Conservation (phyloP, 805 yeast species). For the Jamesozyma hellenica region DNA sequence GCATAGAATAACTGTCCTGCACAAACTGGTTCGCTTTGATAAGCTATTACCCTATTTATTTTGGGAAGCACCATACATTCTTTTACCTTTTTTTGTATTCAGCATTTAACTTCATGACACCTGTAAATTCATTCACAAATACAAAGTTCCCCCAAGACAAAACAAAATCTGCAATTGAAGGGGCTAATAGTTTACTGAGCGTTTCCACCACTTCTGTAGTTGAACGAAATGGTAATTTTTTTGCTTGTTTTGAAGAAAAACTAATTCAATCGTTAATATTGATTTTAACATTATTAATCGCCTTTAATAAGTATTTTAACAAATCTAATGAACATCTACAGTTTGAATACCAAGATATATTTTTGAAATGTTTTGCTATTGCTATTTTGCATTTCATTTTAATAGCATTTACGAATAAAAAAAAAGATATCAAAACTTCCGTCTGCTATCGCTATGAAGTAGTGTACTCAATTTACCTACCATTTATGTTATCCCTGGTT, state of each 20-base stretch:
- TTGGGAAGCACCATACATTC: too few species aligned
- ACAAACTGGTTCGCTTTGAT: too few species aligned
- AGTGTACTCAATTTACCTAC: constrained; percentile 28
- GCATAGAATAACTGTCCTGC: too few species aligned
- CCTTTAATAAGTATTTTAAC: background rate
- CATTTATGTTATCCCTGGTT: constrained; percentile 24
- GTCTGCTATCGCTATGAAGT: constrained; percentile 26
- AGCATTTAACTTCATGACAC: too few species aligned
- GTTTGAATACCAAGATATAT: background rate
- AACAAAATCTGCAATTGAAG: too few species aligned
- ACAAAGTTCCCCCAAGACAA: too few species aligned
- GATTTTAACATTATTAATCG: background rate
- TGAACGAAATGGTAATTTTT: too few species aligned
- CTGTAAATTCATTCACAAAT: too few species aligned
- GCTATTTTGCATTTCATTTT: background rate
- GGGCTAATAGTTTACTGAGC: too few species aligned
- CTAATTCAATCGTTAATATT: background rate
- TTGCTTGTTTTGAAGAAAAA: background rate
- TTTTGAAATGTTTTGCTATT: background rate
- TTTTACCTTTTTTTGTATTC: too few species aligned
- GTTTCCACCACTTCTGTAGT: too few species aligned
- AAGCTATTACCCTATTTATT: too few species aligned
- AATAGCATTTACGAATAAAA: background rate
- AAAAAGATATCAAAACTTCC: background rate
- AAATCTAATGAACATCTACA: background rate